Evolutionary conservation across 495 filamentous ascomycete species (phyloP), one percentile per base, ranked within the genome.

Genomic region (Sabuloglossum arenarium): DNA sequence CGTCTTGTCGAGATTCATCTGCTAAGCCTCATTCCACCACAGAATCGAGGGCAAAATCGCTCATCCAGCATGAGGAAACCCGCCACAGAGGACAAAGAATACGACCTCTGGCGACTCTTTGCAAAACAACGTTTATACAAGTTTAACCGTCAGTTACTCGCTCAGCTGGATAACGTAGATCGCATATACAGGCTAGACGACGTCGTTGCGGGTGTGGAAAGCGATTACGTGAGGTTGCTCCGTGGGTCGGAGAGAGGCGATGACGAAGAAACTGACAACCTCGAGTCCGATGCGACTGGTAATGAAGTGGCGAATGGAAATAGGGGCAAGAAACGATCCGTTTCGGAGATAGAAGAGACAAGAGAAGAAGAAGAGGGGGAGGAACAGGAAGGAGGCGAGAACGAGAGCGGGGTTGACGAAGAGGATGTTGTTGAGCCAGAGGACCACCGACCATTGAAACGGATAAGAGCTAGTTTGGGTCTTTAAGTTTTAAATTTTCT

Each of bases 1-100:
- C 79, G 90, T 30, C 73, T 94, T 10, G 69, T 90, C 16, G 91
- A 98, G 68, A 88, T 97, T 80, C 80, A 85, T 56, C 82, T 95
- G 6, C 81, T 96, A 60, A 81, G 81, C 6, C 73, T 70, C 53
- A 82, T 96, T 25, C 79, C 86, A 0, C 62, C 70, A 9, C 67
- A 72, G 12, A 55, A n/a, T 9, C 53, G 53, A 12, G 14, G 30
- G 14, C 6, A n/a, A 24, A n/a, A 1, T 28, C 11, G 53, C 1
- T 11, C 23, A 1, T 6, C 9, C 4, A 10, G 14, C 2, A 25
- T 3, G 16, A 11, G 52, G 25, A 76, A 78, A 60, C 71, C 70
- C 39, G 74, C 74, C 29, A 67, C 72, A 0, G 64, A 66, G 0
- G 66, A 80, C 56, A 70, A 68, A n/a, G 67, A 78, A 51, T 93